Evolutionary conservation across 2,329 filamentous ascomycete genomes (phyloP), one percentile per base, ranked within the genome.

Genomic region (Akanthomyces uredinophilus): DNA sequence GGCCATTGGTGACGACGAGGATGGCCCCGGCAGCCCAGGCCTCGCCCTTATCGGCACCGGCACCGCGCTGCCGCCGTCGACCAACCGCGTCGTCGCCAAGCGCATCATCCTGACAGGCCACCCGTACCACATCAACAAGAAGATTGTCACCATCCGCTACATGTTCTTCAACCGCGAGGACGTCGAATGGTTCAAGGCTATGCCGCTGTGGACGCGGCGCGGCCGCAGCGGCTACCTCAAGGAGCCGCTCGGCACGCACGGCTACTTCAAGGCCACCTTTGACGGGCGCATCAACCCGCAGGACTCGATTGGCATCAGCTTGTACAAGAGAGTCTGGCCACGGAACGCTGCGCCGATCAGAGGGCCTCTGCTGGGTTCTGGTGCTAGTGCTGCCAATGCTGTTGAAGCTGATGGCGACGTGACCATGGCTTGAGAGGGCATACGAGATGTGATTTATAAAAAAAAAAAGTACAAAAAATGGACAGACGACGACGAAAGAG

Each of bases 211-310:
- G 93, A 99, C 95, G 5, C 91, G 87, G 78, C 80, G 94, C 35
- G 95, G 95, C 7, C 83, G 95, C 65, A 91, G 87, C 67, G 95
- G 95, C 10, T 97, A 88, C 74, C 87, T 99, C 80, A 97, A 97
- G 81, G 95, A 99, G 80, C 84, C 89, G 63, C 78, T 99, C 55
- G 95, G 95, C 69, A 99, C 95, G 41, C 95, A 99, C 75, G 95
- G 95, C n/a, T 99, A 99, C 79, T 98, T 98, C 84, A 99, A 99
- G 82, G 95, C 95, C 14, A 97, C 90, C 2, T 99, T 99, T 78
- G 96, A 99, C 74, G 92, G 88, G 14, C 91, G 90, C 73, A 94
- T 99, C 74, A 98, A 97, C 75, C 93, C 95, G 1, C 91, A 97
- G 77, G 95, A 99, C 77, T 88, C 92, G 3, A 87, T 99, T 52